These are phyloP conservation scores for Fusarium sp. DNA, from an alignment of 2,329 filamentous ascomycete species.

Conservation along the genomic window DNA sequence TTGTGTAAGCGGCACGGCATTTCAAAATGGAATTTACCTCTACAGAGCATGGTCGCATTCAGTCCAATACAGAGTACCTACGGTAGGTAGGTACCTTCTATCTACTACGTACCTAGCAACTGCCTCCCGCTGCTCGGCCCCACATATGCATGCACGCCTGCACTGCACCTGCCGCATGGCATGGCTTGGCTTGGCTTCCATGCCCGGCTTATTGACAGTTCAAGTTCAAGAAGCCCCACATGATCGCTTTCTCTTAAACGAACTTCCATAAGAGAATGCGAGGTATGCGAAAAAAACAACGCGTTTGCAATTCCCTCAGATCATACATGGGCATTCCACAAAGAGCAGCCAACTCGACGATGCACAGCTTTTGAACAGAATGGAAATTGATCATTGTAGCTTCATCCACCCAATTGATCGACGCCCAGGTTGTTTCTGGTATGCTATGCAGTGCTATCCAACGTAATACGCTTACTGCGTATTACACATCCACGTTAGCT, in stretches of 20 bases:
- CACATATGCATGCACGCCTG: constrained; percentile 19
- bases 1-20: constrained; percentile 11
- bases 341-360: too few relatives aligned
- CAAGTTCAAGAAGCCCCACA: neutral
- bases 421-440: neutral
- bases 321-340: neutral
- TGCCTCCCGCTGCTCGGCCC: constrained; percentile 32
- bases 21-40: constrained; percentile 9
- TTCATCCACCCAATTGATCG: constrained; percentile 8
- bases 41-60: neutral
- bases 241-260: neutral
- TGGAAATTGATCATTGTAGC: neutral
- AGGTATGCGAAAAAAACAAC: constrained; percentile 31
- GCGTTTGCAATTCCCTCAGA: neutral
- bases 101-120: neutral
- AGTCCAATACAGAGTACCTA: neutral
- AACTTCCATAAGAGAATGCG: constrained; percentile 10
- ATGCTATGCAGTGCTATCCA: constrained; percentile 1
- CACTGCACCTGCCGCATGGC: constrained; percentile 25
- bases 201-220: constrained; percentile 5
- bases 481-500: neutral
- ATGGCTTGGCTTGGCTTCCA: neutral
- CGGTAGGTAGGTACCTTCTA: neutral
- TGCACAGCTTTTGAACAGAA: neutral
- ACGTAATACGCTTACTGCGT: constrained; percentile 17